Conservation (phyloP, 2,329 filamentous ascomycete genomes). For the Fusarium redolens region DNA sequence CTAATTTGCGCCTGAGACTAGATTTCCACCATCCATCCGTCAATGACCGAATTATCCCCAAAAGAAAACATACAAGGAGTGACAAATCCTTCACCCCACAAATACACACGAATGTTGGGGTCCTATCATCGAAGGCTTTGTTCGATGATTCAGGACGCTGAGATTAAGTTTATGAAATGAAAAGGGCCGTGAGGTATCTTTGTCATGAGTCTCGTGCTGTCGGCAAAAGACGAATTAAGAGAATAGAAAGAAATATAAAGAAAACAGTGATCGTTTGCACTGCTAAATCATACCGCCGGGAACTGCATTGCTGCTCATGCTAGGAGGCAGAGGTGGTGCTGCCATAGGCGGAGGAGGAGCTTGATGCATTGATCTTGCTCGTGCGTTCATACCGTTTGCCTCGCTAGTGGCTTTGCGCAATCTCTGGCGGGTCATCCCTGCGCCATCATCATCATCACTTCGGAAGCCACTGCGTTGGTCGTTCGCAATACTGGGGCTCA, state of each 20-base stretch:
- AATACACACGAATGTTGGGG: slow-evolving; percentile 24
- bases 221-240: slow-evolving; percentile 26
- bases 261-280: slow-evolving; percentile 4
- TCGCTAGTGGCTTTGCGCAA: slow-evolving; percentile 59
- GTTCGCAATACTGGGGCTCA: slow-evolving; percentile 33
- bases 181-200: slow-evolving; percentile 38
- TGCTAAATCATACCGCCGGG: slow-evolving; percentile 61
- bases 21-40: slow-evolving; percentile 29
- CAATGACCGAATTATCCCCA: slow-evolving; percentile 24
- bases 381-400: slow-evolving; percentile 48
- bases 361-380: slow-evolving; percentile 44
- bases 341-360: slow-evolving; percentile 42
- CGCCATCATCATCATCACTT: slow-evolving; percentile 55
- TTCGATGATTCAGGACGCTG: background rate
- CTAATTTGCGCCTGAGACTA: slow-evolving; percentile 40
- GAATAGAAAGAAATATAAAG: slow-evolving; percentile 25
- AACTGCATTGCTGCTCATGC: slow-evolving; percentile 47
- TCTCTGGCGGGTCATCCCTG: slow-evolving; percentile 51
- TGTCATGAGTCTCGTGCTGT: slow-evolving; percentile 36
- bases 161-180: slow-evolving; percentile 33
- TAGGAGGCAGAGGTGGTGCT: slow-evolving; percentile 45
- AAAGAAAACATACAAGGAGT: slow-evolving; percentile 30
- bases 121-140: background rate
- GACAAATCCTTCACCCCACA: slow-evolving; percentile 23
- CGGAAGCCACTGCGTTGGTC: slow-evolving; percentile 49